Percentiles rank a stretch among this genome's conserved stretches.
Conservation (phyloP, 2,329 filamentous ascomycete genomes). For the Sporothrix humicola region DNA sequence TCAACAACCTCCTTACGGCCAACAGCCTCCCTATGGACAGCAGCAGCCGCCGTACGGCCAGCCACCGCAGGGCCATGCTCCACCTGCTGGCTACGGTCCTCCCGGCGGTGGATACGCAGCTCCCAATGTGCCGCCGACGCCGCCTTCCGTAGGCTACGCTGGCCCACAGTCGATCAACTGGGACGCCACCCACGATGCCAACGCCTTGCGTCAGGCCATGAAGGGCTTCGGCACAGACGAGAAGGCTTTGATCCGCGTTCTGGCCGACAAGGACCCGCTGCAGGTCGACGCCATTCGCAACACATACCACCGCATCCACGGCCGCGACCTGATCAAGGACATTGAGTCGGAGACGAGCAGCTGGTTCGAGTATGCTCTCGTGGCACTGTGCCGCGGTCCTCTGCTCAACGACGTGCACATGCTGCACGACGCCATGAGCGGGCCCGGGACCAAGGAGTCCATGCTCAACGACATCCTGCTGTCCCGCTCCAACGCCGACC, state of each 20-base stretch:
- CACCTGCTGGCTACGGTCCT: constrained; percentile 45
- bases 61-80: constrained; percentile 40
- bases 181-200: constrained; percentile 72
- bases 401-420: constrained; percentile 75
- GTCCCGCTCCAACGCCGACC: constrained; percentile 81
- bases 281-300: constrained; percentile 73
- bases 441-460: constrained; percentile 83
- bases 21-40: constrained; percentile 25
- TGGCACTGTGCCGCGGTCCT: constrained; percentile 79
- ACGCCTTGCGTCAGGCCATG: constrained; percentile 80
- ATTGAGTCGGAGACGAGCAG: constrained; percentile 77
- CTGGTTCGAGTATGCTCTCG: constrained; percentile 75
- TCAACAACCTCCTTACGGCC: constrained; percentile 42
- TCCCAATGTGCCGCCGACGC: constrained; percentile 57
- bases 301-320: constrained; percentile 68
- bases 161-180: constrained; percentile 70
- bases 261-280: constrained; percentile 76
- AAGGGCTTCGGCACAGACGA: constrained; percentile 91
- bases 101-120: constrained; percentile 43
- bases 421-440: constrained; percentile 73
- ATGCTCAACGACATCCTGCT: constrained; percentile 87
- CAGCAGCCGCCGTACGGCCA: constrained; percentile 39
- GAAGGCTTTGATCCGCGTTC: constrained; percentile 70
- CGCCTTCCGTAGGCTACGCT: constrained; percentile 76
- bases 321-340: constrained; percentile 74